Evolutionary conservation across 208 protist genomes (phyloP).

Genomic region (Porcisia hertigi): DNA sequence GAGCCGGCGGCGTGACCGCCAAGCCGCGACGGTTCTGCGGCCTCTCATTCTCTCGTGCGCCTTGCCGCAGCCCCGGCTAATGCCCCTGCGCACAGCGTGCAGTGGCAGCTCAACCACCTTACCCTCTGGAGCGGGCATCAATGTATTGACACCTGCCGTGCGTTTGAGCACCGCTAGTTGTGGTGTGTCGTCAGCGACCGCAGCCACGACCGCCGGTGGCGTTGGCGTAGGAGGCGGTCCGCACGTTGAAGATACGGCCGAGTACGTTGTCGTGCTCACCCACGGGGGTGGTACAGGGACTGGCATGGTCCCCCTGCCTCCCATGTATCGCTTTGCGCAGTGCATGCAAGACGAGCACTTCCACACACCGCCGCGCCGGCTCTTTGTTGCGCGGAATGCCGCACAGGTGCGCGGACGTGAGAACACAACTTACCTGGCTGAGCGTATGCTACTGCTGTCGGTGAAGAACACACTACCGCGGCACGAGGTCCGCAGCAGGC

Average conservation of each 20-base stretch:
- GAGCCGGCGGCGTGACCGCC: slow-evolving; percentile 58
- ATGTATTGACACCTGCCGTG: neutral
- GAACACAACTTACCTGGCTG: slow-evolving; percentile 63
- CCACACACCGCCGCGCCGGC: slow-evolving; percentile 37
- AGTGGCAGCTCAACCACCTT: slow-evolving; percentile 5
- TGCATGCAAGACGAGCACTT: slow-evolving; percentile 78
- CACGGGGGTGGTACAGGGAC: slow-evolving; percentile 45
- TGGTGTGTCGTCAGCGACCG: neutral
- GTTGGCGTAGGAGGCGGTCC: neutral
- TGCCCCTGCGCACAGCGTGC: neutral
- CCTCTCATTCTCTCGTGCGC: slow-evolving; percentile 78
- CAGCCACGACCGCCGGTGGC: neutral
- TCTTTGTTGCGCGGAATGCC: slow-evolving; percentile 42
- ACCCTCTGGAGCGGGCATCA: neutral
- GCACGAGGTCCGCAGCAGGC: slow-evolving; percentile 10
- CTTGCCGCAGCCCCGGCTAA: slow-evolving; percentile 30
- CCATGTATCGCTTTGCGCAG: slow-evolving; percentile 57
- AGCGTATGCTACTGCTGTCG: slow-evolving; percentile 81
- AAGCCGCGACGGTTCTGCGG: slow-evolving; percentile 46
- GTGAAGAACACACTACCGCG: slow-evolving; percentile 32
- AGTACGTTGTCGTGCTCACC: slow-evolving; percentile 63
- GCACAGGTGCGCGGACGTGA: slow-evolving; percentile 69
- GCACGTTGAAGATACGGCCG: slow-evolving; percentile 33
- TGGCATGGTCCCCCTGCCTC: slow-evolving; percentile 39
- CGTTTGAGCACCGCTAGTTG: neutral